Evolutionary conservation across 208 protist species (phyloP).

Genomic region (Naegleria lovaniensis): DNA sequence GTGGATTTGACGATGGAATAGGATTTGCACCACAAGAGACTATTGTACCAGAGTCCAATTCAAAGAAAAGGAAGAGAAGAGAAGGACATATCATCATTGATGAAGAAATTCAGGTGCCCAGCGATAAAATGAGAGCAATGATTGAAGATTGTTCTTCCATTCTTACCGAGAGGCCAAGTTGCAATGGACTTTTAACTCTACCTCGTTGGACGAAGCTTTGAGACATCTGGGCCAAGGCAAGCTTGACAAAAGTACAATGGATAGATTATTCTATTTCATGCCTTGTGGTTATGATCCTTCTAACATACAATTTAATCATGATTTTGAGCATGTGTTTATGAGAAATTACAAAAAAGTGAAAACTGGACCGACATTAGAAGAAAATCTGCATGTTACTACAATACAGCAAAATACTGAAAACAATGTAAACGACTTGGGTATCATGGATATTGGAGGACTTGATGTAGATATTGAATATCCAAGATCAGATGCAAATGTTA

Average conservation of each 20-base stretch:
- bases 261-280: not conserved
- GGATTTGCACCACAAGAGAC: not conserved
- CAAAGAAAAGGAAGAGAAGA: not conserved
- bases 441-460: not conserved
- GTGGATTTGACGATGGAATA: not conserved
- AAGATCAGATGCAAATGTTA: not conserved
- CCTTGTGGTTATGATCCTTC: not conserved
- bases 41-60: not conserved
- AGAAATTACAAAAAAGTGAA: not conserved
- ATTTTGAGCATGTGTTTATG: not conserved
- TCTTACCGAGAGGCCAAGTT: not conserved
- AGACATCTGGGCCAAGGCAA: not conserved
- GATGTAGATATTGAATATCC: not conserved
- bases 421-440: not conserved
- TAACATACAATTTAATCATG: not conserved
- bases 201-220: not conserved
- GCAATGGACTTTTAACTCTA: not conserved
- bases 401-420: not conserved
- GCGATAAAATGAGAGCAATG: not conserved
- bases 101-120: not conserved
- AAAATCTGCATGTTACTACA: not conserved
- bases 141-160: not conserved
- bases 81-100: not conserved
- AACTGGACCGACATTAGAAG: not conserved
- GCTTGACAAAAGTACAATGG: not conserved